Conservation (phyloP, 1,284 basidiomycete genomes). For the Ustilago loliicola region DNA sequence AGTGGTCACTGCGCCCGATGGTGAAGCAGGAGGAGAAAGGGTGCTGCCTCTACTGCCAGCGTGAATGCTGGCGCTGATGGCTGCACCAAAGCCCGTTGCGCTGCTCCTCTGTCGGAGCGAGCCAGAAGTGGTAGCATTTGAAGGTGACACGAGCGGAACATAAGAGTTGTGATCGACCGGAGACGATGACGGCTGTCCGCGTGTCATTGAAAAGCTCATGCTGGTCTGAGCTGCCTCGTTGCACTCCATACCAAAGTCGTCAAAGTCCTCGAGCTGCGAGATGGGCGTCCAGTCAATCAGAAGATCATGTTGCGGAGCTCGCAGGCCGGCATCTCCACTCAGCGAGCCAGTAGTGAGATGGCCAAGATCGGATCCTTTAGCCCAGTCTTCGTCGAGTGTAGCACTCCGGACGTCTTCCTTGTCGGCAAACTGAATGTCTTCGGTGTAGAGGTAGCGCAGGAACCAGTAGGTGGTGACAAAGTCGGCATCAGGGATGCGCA, state of each 20-base stretch:
- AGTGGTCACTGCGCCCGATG: background rate
- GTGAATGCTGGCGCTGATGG: background rate
- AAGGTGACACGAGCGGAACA: constrained; percentile 11
- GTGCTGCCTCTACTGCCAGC: constrained; percentile 10
- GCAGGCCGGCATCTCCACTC: constrained; percentile 2
- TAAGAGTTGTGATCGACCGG: constrained; percentile 21
- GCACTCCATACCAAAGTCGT: constrained; percentile 24
- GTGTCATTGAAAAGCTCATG: constrained; percentile 15
- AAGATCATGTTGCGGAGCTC: constrained; percentile 5
- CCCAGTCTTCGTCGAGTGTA: constrained; percentile 62
- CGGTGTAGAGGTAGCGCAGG: constrained; percentile 83
- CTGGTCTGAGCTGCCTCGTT: constrained; percentile 10
- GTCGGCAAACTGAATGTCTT: constrained; percentile 72
- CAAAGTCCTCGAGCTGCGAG: constrained; percentile 33
- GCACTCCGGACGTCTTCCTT: constrained; percentile 63
- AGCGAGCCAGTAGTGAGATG: constrained; percentile 9
- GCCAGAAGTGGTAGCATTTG: constrained; percentile 26
- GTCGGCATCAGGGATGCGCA: constrained; percentile 84
- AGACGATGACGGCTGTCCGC: background rate
- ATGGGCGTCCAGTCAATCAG: constrained; percentile 42
- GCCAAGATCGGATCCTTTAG: constrained; percentile 34
- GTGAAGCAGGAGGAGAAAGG: constrained; percentile 27
- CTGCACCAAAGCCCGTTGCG: constrained; percentile 7
- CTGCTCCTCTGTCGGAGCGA: constrained; percentile 39
- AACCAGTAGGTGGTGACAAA: constrained; percentile 87